Evolutionary conservation across 2,329 filamentous ascomycete genomes (phyloP).

Genomic region (Calonectria ilicicola): DNA sequence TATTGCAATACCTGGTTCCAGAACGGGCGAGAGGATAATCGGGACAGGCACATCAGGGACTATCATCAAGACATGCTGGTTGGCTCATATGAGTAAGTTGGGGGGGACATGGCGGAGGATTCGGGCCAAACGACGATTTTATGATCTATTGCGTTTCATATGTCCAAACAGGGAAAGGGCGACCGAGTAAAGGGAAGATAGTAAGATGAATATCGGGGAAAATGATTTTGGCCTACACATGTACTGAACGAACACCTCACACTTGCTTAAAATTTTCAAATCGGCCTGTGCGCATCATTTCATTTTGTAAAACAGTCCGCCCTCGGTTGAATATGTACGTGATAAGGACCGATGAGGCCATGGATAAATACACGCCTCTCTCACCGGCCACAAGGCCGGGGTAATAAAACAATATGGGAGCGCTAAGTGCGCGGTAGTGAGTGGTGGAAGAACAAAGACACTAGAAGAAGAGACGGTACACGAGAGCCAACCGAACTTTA

Average conservation of each 20-base stretch:
- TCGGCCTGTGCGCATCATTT: background rate
- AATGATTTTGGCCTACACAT: background rate
- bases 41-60: background rate
- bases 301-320: background rate
- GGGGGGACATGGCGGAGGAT: too few species aligned
- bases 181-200: background rate
- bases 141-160: background rate
- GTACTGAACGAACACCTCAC: background rate
- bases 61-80: background rate
- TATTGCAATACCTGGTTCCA: background rate
- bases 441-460: background rate
- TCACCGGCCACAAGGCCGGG: background rate
- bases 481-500: background rate
- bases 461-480: background rate
- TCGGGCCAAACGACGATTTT: too few species aligned
- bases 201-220: background rate
- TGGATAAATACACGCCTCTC: background rate
- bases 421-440: background rate
- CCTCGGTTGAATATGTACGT: background rate
- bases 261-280: background rate
- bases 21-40: slow-evolving; percentile 2
- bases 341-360: background rate
- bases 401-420: background rate
- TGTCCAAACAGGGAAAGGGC: background rate
- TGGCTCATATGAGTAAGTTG: background rate